Evolutionary conservation across 352 stramenopile species (phyloP), one percentile per base, ranked within the genome.

Genomic region (Peronospora tabacina): DNA sequence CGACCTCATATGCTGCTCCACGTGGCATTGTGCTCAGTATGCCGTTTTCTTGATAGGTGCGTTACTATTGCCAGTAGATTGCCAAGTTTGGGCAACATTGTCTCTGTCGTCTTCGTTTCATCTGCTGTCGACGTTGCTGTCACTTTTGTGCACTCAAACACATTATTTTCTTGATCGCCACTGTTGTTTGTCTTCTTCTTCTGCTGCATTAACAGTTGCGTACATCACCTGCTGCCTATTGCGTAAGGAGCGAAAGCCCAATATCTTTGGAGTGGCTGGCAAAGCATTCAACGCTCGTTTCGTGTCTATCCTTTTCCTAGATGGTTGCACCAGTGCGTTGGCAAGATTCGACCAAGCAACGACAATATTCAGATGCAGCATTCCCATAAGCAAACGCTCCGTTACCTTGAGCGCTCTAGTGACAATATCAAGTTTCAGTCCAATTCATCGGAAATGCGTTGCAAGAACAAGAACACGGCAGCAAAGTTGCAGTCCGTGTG

Each of bases 361-460:
- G 32, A 42, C 15, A 55, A 19, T 2, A 24, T 15, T 7, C 24
- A 7, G 6, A 22, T 9, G 19, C 19, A 22, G 19, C 3, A 3
- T 22, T 22, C 3, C 19, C 19, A 22, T 19, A 19, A 0, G 16
- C 38, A 17, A 19, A n/a, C n/a, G 22, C 35, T 34, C 9, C 12
- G 49, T 29, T 55, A 86, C 72, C 33, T 76, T 43, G 6, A 87
- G 40, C 0, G 69, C 82, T 1, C 62, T 82, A 24, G 72, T 34
- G 3, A 78, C 62, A 8, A 54, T 67, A 3, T 57, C 55, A 29
- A 84, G 50, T 44, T 80, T 77, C 24, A 88, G 59, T 19, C 70
- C 74, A 24, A 86, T 58, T 35, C 61, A 60, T 2, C 71, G 61
- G 20, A 89, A 87, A n/a, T n/a, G 6, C 78, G 70, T 53, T 85